These are phyloP conservation scores for Thelonectria rubi DNA, from an alignment of 2,329 filamentous ascomycete genomes.

Conservation along the genomic window DNA sequence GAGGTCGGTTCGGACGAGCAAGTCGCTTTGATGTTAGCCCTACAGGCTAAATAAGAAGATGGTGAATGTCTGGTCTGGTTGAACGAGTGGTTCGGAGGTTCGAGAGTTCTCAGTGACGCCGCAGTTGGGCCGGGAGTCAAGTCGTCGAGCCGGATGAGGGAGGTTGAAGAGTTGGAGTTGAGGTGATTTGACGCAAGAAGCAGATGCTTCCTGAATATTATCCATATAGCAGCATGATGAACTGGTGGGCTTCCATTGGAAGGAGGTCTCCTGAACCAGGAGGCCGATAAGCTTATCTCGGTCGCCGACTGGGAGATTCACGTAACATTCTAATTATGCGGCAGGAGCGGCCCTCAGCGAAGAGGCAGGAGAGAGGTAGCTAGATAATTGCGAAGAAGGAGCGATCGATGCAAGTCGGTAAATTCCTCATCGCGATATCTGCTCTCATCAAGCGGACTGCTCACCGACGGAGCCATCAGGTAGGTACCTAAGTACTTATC, in stretches of 20 bases:
- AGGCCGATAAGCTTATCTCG: slow-evolving; percentile 9
- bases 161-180: slow-evolving; percentile 1
- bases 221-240: no score
- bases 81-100: slow-evolving; percentile 2
- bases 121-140: slow-evolving; percentile 13
- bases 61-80: neutral
- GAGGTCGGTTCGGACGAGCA: neutral
- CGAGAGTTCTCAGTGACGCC: slow-evolving; percentile 16
- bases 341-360: neutral
- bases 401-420: neutral
- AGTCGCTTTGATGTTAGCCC: neutral
- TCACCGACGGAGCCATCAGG: neutral
- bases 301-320: neutral
- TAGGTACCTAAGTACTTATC: no score
- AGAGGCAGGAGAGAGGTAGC: neutral
- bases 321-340: neutral
- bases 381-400: slow-evolving; percentile 1
- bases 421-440: slow-evolving; percentile 35
- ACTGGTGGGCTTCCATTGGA: neutral
- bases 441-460: slow-evolving; percentile 7
- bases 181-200: slow-evolving; percentile 19
- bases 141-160: neutral
- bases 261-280: neutral
- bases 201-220: slow-evolving; percentile 8
- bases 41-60: slow-evolving; percentile 10